Percentiles rank a stretch among this genome's conserved stretches.
phyloP scores from a whole-genome alignment of 2,329 filamentous ascomycete genomes.

The Neonectria magnoliae region DNA sequence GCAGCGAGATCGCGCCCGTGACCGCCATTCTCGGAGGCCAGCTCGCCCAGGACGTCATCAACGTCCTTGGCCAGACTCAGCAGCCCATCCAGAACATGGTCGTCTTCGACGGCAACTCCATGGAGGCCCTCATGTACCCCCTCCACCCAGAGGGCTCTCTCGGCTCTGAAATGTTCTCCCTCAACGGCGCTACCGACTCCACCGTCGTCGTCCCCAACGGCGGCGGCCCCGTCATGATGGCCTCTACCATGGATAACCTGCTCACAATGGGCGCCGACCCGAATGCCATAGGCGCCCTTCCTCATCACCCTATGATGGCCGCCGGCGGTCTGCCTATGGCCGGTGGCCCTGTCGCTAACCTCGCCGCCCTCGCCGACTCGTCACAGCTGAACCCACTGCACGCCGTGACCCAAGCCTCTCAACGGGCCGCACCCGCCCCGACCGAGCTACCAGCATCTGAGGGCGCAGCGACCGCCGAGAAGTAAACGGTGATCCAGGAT shows the following conservation, averaged over 20 bases:
- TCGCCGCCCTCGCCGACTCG: constrained; percentile 23
- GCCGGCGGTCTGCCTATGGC: constrained; percentile 31
- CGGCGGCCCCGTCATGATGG: constrained; percentile 36
- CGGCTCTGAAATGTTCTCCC: constrained; percentile 59
- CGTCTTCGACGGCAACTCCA: constrained; percentile 86
- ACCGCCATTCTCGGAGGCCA: constrained; percentile 90
- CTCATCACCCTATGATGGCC: constrained; percentile 40
- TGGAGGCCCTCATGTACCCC: constrained; percentile 82
- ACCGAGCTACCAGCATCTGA: constrained; percentile 27
- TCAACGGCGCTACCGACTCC: constrained; percentile 25
- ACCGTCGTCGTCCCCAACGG: constrained; percentile 37
- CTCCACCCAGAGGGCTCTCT: constrained; percentile 75
- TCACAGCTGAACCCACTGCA: constrained; percentile 28
- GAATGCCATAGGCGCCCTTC: constrained; percentile 37
- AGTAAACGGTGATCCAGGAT: constrained; percentile 9
- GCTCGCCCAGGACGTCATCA: constrained; percentile 96
- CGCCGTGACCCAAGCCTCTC: constrained; percentile 6
- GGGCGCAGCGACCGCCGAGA: constrained; percentile 16
- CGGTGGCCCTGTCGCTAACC: constrained; percentile 20
- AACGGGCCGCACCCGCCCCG: constrained; percentile 14
- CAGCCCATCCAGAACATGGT: constrained; percentile 97
- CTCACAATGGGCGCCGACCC: constrained; percentile 39
- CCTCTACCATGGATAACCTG: constrained; percentile 35
- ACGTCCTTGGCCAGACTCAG: constrained; percentile 88
- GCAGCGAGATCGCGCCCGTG: constrained; percentile 85